A percentile compares a stretch with the other conserved stretches of the same genome.
phyloP scores from a whole-genome alignment of 805 yeast genomes.

The Kluyveromyces dobzhanskii region DNA sequence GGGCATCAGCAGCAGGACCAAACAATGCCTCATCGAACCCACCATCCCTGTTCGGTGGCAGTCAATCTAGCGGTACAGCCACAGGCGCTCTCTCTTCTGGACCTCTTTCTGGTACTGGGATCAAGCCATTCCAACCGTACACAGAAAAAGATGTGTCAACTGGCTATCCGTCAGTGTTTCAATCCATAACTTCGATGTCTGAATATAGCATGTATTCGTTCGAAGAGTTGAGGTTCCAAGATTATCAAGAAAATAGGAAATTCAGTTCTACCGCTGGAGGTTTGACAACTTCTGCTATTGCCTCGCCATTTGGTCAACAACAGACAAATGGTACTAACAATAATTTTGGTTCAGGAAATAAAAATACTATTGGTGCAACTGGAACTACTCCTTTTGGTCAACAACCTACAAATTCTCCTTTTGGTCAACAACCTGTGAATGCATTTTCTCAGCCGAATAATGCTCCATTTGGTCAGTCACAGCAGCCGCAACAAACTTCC shows the following conservation, averaged over 20 bases:
- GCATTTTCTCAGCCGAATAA: conserved; percentile 8
- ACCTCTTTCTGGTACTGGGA: conserved; percentile 57
- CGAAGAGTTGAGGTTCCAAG: conserved; percentile 85
- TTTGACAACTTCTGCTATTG: conserved; percentile 25
- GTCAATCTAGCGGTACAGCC: conserved; percentile 17
- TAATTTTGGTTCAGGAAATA: conserved; percentile 24
- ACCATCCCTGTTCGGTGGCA: conserved; percentile 15
- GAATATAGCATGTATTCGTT: conserved; percentile 74
- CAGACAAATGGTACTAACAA: conserved; percentile 21
- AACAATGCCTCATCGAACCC: conserved; percentile 6
- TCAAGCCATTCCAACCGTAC: conserved; percentile 59
- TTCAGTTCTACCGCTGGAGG: conserved; percentile 14
- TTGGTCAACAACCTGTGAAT: conserved; percentile 1
- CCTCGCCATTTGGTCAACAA: conserved; percentile 28
- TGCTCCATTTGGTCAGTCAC: conserved; percentile 19
- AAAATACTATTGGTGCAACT: conserved; percentile 13
- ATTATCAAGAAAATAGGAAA: conserved; percentile 58
- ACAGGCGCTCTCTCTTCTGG: conserved; percentile 11
- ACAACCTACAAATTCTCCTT: conserved; percentile 7
- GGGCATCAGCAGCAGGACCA: conserved; percentile 19
- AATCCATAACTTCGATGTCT: conserved; percentile 81
- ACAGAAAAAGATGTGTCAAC: conserved; percentile 63
- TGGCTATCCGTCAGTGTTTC: conserved; percentile 50
- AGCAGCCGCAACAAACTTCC: conserved; percentile 7
- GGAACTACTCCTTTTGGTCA: conserved; percentile 22